Evolutionary conservation across 1,284 basidiomycete genomes (phyloP), one percentile per base, ranked within the genome.

Genomic region (Ustilago hordei): DNA sequence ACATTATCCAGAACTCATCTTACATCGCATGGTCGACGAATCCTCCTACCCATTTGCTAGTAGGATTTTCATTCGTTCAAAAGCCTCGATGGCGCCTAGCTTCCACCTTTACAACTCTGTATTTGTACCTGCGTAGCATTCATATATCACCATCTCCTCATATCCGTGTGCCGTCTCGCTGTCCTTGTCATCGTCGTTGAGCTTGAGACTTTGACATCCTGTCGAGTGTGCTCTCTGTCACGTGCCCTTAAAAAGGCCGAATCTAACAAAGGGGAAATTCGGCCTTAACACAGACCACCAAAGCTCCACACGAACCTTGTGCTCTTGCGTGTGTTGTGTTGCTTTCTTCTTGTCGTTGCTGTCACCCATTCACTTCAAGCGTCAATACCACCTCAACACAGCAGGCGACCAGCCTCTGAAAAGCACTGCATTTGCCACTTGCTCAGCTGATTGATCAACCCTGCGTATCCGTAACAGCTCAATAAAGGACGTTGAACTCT

Each of bases 41-140:
- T 48, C n/a, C 19, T 48, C 9, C 45, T n/a, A 23, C 15, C 15
- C 39, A 41, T 13, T 15, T 17, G 2, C 7, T 1, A 41, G n/a
- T 8, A 45, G 43, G 43, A 45, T 45, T 19, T 19, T 15, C 43
- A 19, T 11, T 19, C 8, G 23, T 19, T 15, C 43, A 45, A 45
- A 45, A 45, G 43, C 43, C 17, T 45, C n/a, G n/a, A 19, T 45
- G 43, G 43, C 43, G 15, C 43, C 15, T 23, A 23, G 17, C 19
- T 59, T 17, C 8, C 38, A 34, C 60, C n/a, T 15, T 19, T 1
- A 28, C 43, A 43, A 54, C 17, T 38, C 55, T 69, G 69, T 72
- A 72, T 60, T 67, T 72, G 69, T 72, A 72, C 60, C 64, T 59
- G 64, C 70, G 61, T 68, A 43, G 50, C 58, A 61, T 54, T 8